Evolutionary conservation across 163 green algal species (phyloP).

Genomic region (Prototheca wickerhamii): DNA sequence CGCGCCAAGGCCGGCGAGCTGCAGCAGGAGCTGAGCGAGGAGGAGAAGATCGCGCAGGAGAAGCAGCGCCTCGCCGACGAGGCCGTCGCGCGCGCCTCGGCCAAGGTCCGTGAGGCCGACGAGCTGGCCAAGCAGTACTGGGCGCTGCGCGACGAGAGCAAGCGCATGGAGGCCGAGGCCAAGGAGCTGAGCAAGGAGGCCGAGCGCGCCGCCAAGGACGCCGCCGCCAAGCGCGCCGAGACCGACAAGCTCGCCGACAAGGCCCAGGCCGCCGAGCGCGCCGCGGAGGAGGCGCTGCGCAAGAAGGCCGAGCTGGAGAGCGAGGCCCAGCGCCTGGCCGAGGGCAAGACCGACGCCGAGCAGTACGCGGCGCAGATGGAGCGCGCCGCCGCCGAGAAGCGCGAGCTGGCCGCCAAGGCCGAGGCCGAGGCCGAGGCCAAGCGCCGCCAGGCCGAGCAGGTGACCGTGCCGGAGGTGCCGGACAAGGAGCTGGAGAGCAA

Average conservation of each 20-base stretch:
- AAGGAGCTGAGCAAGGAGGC: constrained; percentile 6
- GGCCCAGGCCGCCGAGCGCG: constrained; percentile 3
- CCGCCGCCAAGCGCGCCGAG: constrained; percentile 12
- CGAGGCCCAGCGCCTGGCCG: constrained; percentile 7
- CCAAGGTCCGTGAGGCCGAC: constrained; percentile 16
- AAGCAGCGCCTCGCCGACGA: constrained; percentile 14
- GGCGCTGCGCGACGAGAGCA: constrained; percentile 10
- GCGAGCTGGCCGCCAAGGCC: constrained; percentile 1
- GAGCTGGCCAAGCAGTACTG: constrained; percentile 28
- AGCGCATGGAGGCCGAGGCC: constrained; percentile 17
- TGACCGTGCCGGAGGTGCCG: background rate
- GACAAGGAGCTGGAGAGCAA: background rate
- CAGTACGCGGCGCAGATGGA: constrained; percentile 9
- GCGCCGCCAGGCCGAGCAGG: background rate
- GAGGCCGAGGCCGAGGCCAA: constrained; percentile 9
- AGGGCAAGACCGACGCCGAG: constrained; percentile 9
- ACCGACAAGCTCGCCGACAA: constrained; percentile 10
- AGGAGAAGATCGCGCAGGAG: constrained; percentile 11
- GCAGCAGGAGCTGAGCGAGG: constrained; percentile 1
- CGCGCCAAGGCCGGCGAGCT: constrained; percentile 7
- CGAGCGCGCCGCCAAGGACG: constrained; percentile 6
- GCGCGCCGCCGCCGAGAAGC: constrained; percentile 6
- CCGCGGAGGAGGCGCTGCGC: constrained; percentile 9
- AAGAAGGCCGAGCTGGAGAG: constrained; percentile 22
- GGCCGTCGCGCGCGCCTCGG: background rate